Conservation (phyloP, 2,329 filamentous ascomycete species). For the Fusarium equiseti region DNA sequence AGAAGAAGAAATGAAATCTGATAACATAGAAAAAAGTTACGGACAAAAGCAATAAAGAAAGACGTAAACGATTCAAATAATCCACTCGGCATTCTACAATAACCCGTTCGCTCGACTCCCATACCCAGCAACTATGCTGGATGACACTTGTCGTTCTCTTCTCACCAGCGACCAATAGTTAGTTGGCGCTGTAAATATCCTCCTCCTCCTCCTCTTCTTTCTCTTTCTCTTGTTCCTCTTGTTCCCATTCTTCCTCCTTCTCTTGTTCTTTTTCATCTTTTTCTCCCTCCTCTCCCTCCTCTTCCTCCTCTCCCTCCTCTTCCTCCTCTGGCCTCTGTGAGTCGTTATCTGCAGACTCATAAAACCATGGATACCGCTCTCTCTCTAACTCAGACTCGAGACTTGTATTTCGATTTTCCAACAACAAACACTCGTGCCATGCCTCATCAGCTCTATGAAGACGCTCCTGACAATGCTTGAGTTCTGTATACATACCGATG, state of each 20-base stretch:
- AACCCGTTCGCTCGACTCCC: background rate
- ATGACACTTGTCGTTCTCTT: background rate
- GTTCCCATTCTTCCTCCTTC: background rate
- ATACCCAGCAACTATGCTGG: background rate
- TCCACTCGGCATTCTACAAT: background rate
- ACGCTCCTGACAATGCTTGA: conserved; percentile 44
- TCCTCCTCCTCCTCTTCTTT: background rate
- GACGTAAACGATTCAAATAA: background rate
- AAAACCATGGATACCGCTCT: background rate
- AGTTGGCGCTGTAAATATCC: background rate
- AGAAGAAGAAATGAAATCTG: background rate
- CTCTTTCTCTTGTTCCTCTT: no score
- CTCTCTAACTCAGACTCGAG: no score
- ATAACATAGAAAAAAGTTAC: background rate
- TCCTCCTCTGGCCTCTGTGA: background rate
- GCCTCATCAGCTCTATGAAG: conserved; percentile 44
- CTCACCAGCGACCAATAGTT: background rate
- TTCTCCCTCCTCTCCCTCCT: background rate
- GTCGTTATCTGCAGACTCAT: no score
- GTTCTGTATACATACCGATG: conserved; percentile 50
- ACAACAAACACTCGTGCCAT: conserved; percentile 43
- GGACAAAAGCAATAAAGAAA: background rate
- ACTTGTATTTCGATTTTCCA: background rate
- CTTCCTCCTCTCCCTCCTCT: background rate
- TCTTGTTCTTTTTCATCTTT: no score